These are phyloP conservation scores for Yarrowia bubula DNA, from an alignment of 805 yeast genomes.

Conservation along the genomic window DNA sequence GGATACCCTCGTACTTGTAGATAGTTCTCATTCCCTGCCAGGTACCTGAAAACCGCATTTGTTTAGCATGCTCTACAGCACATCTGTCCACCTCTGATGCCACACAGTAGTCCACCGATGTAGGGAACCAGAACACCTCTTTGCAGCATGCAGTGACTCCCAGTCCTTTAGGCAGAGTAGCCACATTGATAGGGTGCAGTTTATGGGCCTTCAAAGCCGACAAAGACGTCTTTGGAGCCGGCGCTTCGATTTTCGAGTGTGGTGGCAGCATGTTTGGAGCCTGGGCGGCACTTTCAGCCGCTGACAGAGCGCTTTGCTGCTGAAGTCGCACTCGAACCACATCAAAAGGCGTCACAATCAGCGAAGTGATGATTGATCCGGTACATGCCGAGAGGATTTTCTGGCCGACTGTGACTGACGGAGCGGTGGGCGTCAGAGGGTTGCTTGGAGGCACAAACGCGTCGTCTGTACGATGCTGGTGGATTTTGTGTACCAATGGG, in stretches of 20 bases:
- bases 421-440: not conserved
- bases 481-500: slow-evolving; percentile 9
- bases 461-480: not conserved
- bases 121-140: slow-evolving; percentile 43
- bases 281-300: slow-evolving; percentile 38
- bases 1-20: slow-evolving; percentile 66
- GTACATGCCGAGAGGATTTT: slow-evolving; percentile 44
- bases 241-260: slow-evolving; percentile 21
- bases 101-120: slow-evolving; percentile 41
- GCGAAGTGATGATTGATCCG: slow-evolving; percentile 44
- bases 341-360: slow-evolving; percentile 44
- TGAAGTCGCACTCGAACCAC: slow-evolving; percentile 47
- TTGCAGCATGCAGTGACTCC: slow-evolving; percentile 44
- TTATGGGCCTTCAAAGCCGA: slow-evolving; percentile 18
- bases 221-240: not conserved
- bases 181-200: slow-evolving; percentile 30
- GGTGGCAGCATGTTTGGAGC: slow-evolving; percentile 51
- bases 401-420: slow-evolving; percentile 34
- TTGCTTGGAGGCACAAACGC: not conserved
- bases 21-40: slow-evolving; percentile 70
- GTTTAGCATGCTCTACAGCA: slow-evolving; percentile 44
- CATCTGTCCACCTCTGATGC: slow-evolving; percentile 40
- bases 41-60: slow-evolving; percentile 56
- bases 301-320: slow-evolving; percentile 38
- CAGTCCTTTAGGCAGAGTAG: slow-evolving; percentile 36